Base-by-base conservation (phyloP, 176 grass and related monocot genomes). In the Musa schizocarpa region DNA sequence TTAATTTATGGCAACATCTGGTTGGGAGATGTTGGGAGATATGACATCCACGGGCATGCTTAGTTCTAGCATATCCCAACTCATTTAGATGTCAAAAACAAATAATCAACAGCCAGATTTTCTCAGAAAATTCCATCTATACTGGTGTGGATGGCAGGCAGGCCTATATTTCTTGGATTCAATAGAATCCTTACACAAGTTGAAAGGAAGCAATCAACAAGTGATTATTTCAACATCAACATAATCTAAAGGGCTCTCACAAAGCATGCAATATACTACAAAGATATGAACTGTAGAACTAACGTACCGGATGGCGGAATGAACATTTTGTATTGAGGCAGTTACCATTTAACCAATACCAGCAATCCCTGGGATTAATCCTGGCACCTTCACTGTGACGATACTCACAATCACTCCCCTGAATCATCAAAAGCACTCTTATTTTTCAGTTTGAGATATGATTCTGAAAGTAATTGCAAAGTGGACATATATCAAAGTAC, bases 331-430 rank as follows among this genome's bases (percentile, higher is more conserved):
- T 88, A 80, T 99, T 99, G 82, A 90, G 85, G 75, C 96, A 99
- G 72, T 78, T 84, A 78, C 91, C 82, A 84, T 92, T 87, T 66
- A 92, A 59, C 96, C 96, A 99, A 79, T 94, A 99, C 78, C 76
- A 94, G 80, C 96, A 99, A 66, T 99, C 91, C 62, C 96, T 94
- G 71, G 91, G 95, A 75, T 99, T 99, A 67, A 89, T 65, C 73
- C 91, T 88, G 68, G 96, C 96, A 82, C 78, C 86, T 65, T 99
- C 91, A 13, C 96, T 99, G 74, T 99, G 96, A 61, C 96, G 88
- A 76, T 87, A 99, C 48, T 99, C 96, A 59, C 96, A 99, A 81
- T 94, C 86, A 69, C 74, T 94, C 26, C 91, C 95, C 96, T 99
- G 77, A 81, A 69, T 49, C 11, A 78, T 67, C 34, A n/a, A 59